Base-by-base conservation (phyloP, 2,329 filamentous ascomycete species). In the Hypoxylon sp. region DNA sequence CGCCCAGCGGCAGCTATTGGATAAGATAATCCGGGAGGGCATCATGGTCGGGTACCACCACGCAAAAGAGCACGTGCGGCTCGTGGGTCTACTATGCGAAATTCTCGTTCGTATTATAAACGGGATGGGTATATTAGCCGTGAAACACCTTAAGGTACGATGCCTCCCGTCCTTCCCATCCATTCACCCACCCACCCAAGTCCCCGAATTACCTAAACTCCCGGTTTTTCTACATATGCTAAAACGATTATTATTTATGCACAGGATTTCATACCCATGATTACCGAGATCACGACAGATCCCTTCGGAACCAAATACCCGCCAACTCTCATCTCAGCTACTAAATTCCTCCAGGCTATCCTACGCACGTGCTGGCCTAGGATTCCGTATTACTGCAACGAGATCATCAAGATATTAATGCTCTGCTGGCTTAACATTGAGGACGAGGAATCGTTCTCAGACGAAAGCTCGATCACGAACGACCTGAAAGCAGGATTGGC, bases 351-450 rank as follows among this genome's bases (percentile, higher is more conserved):
- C 22, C 85, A 88, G 58, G 80, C 82, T 0, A 80, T 91, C 13
- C 80, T 97, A 10, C 72, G 85, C 11, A 90, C 86, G 66, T 88
- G 88, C 65, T 94, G 93, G 90, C 91, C 92, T 10, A 84, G 93
- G 3, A 81, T 97, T 3, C 76, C 82, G 55, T 80, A 81, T 31
- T 90, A 92, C 81, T 82, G 87, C 29, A 87, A 86, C 3, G 88
- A 92, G 66, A 80, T 95, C 5, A 77, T 94, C 50, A 87, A 86
- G 71, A 88, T 87, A 0, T 70, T 93, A 1, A 84, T 86, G 37
- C 76, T 88, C 1, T 91, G 89, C 77, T 93, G 90, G 89, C 77
- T 90, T 3, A 87, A 87, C 66, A 74, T 89, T 14, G 72, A 81
- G n/a, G 81, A 84, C 5, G 77, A 82, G 26, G 71, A 77, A 9